A percentile compares a stretch with the other conserved stretches of the same genome.
phyloP scores from a whole-genome alignment of 2,329 filamentous ascomycete genomes.

The Colletotrichum sp. region DNA sequence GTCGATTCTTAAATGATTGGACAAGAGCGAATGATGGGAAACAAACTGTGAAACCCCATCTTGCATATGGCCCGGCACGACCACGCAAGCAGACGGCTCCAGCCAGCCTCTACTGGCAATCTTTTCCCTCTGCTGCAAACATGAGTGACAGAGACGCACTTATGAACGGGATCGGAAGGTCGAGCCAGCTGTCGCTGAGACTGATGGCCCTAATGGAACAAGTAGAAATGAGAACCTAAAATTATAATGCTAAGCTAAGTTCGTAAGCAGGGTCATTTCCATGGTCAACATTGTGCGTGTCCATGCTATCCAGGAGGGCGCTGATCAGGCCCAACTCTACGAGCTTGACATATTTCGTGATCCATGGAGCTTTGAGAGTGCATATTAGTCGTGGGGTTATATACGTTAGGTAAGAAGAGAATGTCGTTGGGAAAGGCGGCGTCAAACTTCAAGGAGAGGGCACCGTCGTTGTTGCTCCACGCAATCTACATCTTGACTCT shows the following conservation, averaged over 20 bases:
- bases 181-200: not conserved
- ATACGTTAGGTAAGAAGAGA: no score
- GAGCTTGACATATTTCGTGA: not conserved
- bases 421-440: no score
- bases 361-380: no score
- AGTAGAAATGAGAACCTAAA: not conserved
- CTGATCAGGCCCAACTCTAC: not conserved
- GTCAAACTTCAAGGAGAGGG: no score
- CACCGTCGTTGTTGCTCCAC: no score
- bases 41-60: not conserved
- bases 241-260: not conserved
- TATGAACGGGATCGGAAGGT: rapidly evolving
- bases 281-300: not conserved
- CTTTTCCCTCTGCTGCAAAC: not conserved
- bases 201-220: not conserved
- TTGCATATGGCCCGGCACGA: not conserved
- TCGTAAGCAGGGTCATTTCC: not conserved
- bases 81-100: not conserved
- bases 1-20: not conserved
- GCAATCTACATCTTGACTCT: no score
- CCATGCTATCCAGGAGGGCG: not conserved
- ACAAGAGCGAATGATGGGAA: rapidly evolving
- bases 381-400: no score
- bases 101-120: not conserved
- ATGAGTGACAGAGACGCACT: not conserved